Evolutionary conservation across 2,329 filamentous ascomycete species (phyloP), one percentile per base, ranked within the genome.

Genomic region (Cyphellophora europaea): DNA sequence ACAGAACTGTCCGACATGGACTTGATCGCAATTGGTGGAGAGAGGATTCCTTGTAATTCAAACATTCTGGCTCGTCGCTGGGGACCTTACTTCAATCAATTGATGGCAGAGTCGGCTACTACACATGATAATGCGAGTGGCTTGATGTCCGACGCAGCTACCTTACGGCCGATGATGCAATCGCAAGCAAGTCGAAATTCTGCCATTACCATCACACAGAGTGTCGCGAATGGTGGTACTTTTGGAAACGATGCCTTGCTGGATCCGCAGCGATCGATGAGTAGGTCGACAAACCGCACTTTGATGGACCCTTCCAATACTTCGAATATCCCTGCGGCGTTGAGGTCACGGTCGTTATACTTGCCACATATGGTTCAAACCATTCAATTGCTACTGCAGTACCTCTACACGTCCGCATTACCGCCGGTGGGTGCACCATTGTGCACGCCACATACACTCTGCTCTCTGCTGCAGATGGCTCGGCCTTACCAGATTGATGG

Each of bases 1-100:
- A 76, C 78, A n/a, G 91, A 96, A 57, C 66, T 98, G 37, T 74
- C 86, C 3, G 91, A 98, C 50, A 98, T 98, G 91, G 91, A 96
- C 52, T 84, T 98, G 39, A 69, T 96, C 17, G 91, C 89, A 34
- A 79, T 94, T 27, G 82, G 83, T 13, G 89, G 89, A 14, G 89
- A 95, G 55, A 77, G 88, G 12, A 86, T 96, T 47, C 86, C 91
- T 0, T 83, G 95, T 47, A 98, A 93, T 58, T 96, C 91, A 5
- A 77, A 87, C 38, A 74, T 98, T 11, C 71, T 96, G 11, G 81
- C 83, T 6, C 75, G 86, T 17, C 72, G 91, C 53, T 98, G 91
- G 91, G 91, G 91, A 0, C 86, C 87, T 1, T 95, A 93, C 55
- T 96, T 98, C 61, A 86, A 94, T 37, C 85, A 93, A 54, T 71